Percentiles rank a stretch among this genome's conserved stretches.
phyloP scores from a whole-genome alignment of 2,329 filamentous ascomycete genomes.

The Sporothrix euskadiensis region DNA sequence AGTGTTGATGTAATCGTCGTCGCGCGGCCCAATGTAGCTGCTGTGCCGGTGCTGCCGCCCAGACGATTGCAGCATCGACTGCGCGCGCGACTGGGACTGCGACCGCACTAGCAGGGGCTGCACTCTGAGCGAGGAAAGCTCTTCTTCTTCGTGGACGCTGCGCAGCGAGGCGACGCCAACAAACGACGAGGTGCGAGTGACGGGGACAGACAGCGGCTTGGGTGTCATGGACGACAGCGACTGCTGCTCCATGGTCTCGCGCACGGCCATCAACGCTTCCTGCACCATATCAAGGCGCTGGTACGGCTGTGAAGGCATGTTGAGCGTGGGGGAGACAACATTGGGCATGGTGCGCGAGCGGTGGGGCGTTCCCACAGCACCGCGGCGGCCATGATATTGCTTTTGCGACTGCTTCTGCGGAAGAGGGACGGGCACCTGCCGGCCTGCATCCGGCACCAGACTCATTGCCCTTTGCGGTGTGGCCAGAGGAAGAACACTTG shows the following conservation, averaged over 20 bases:
- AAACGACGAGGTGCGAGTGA: conserved; percentile 26
- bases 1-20: background rate
- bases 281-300: conserved; percentile 29
- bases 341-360: conserved; percentile 1
- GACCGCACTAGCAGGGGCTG: background rate
- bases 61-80: conserved; percentile 8
- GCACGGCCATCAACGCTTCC: conserved; percentile 23
- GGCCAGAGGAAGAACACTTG: background rate
- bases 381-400: background rate
- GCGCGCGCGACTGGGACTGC: background rate
- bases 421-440: background rate
- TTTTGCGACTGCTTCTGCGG: background rate
- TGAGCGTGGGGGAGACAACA: background rate
- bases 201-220: background rate
- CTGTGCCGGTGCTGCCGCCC: conserved; percentile 25
- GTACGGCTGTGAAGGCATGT: background rate
- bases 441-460: background rate
- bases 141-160: conserved; percentile 28
- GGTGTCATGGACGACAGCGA: background rate
- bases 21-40: conserved; percentile 29
- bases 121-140: background rate
- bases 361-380: background rate
- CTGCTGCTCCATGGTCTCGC: conserved; percentile 25
- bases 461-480: conserved; percentile 3
- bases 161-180: conserved; percentile 21